Evolutionary conservation across 2,329 filamentous ascomycete genomes (phyloP), one percentile per base, ranked within the genome.

Genomic region (Stemphylium lycopersici): DNA sequence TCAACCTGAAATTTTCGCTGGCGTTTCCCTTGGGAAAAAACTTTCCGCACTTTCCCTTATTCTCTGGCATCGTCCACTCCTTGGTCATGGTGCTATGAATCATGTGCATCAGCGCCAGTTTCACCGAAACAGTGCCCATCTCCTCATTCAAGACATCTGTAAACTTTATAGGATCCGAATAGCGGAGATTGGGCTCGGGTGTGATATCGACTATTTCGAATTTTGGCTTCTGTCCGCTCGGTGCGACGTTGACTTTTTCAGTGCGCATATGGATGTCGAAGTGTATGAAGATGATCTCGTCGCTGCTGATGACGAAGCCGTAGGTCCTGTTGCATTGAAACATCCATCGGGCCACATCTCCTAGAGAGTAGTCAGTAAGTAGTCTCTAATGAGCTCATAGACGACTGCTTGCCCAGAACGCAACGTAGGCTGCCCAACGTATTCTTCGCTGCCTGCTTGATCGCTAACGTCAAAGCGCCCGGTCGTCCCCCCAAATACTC

Each of bases 281-380:
- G 26, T 39, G 43, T 16, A 67, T 48, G 29, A 65, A 66, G 24
- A 65, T 62, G 26, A 64, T 55, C 34, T 66, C 61, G 24, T 65
- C 55, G 44, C 56, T 53, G 49, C 53, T 62, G 39, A 56, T 37
- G 10, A 67, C 33, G 40, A 67, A 67, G 12, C 52, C 59, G 34
- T 61, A 62, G 38, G 48, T 45, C 3, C 54, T 56, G n/a, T 56
- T 43, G n/a, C 37, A 52, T 47, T 58, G 49, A 13, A 65, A 43
- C 65, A 67, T 67, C 52, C 53, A 61, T 18, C 60, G 58, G 4
- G 54, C 56, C 1, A 66, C 48, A 7, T 65, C 55, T 13, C 65
- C 65, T 67, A 16, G n/a, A 3, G 7, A 3, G 10, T 6, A 45
- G 6, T 52, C 22, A 49, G 44, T 43, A 16, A 42, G 13, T 18